Evolutionary conservation across 441 rosid genomes (phyloP), one percentile per base, ranked within the genome.

Genomic region (Erodium chrysanthum): DNA sequence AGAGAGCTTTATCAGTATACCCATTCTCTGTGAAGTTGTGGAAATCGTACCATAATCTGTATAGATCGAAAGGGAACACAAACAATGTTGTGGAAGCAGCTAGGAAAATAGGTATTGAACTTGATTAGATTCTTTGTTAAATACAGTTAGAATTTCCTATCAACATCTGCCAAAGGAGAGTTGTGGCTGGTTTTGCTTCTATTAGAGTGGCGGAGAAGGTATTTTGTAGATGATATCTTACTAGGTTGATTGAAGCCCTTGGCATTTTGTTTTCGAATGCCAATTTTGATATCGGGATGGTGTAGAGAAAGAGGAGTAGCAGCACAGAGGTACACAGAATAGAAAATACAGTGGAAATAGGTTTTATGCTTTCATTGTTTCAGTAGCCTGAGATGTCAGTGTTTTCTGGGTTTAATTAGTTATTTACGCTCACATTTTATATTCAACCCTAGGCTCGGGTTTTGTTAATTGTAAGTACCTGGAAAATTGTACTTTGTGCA

Each of bases 11-110:
- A 69, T 80, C 83, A 0, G 85, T 75, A 14, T 77, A 93, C 83
- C 96, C 98, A 27, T 86, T 84, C 78, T 91, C 98, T 12, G 66
- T 75, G 63, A 79, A 82, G 52, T 70, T 93, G 62, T 85, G 95
- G 98, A 83, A 74, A 72, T 82, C 76, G 54, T 88, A 75, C 48
- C 33, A 65, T 72, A 70, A 74, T 40, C 65, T 80, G 18, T 69
- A 59, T 0, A 80, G 67, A 73, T 75, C 46, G 5, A 75, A 61
- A 70, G 85, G 78, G 37, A 75, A 79, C 66, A 65, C 50, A 42
- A 69, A 70, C 18, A 59, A 20, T 6, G 68, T 86, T n/a, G 64
- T 75, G 46, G 84, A 85, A 79, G 88, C 80, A 60, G 95, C 96
- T 8, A 78, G 78, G 75, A 74, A 78, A 75, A 85, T 79, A 70